These are phyloP conservation scores for Aspergillus nidulans DNA, from an alignment of 495 filamentous ascomycete genomes.

Conservation along the genomic window DNA sequence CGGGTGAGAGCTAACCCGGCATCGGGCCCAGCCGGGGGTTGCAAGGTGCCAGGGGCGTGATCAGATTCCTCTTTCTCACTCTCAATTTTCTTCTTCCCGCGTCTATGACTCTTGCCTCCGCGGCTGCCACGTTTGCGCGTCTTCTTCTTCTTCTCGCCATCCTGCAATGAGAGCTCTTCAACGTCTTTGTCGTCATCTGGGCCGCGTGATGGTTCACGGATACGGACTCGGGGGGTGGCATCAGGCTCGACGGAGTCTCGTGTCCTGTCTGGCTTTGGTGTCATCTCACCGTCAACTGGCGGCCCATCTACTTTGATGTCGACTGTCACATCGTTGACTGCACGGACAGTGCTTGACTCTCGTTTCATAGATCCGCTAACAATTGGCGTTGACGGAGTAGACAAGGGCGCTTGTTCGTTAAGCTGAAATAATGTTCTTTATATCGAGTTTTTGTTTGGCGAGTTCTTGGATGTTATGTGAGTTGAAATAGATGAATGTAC, in stretches of 20 bases:
- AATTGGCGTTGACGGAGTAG: conserved; percentile 42
- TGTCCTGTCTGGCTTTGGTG: conserved; percentile 24
- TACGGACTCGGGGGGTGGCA: conserved; percentile 33
- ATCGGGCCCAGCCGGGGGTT: conserved; percentile 47
- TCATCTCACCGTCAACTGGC: conserved; percentile 18
- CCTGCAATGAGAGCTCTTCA: conserved; percentile 30
- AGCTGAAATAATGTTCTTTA: conserved; percentile 48
- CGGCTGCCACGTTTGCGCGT: conserved; percentile 76
- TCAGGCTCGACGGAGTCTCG: conserved; percentile 17
- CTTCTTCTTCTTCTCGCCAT: conserved; percentile 62
- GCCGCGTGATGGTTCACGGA: conserved; percentile 41
- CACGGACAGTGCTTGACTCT: conserved; percentile 19
- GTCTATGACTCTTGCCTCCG: conserved; percentile 72
- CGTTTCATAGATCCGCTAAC: conserved; percentile 26
- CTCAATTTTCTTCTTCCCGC: conserved; percentile 49
- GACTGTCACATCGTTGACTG: conserved; percentile 30
- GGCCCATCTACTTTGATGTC: conserved; percentile 29
- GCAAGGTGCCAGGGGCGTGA: conserved; percentile 33
- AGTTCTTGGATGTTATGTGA: conserved; percentile 44
- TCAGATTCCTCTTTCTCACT: conserved; percentile 40
- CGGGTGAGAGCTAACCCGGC: conserved; percentile 48
- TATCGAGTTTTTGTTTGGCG: conserved; percentile 48
- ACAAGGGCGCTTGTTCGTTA: conserved; percentile 39
- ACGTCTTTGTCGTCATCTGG: conserved; percentile 38
- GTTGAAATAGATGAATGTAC: conserved; percentile 49